Evolutionary conservation across 1,284 basidiomycete species (phyloP).

Genomic region (Bjerkandera adusta): DNA sequence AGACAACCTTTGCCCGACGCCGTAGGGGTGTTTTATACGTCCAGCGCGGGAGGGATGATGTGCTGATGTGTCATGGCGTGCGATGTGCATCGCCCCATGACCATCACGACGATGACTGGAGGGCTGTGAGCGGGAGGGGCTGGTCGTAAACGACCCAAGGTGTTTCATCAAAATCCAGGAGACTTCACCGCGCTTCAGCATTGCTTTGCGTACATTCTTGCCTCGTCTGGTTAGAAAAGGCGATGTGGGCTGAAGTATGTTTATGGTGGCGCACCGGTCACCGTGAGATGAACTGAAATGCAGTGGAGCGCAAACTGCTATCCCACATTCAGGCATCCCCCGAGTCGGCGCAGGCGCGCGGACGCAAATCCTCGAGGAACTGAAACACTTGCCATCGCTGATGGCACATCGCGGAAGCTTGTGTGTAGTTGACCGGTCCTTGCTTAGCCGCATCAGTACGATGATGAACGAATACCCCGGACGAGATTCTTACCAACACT

Average conservation of each 20-base stretch:
- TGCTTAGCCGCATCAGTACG: no score
- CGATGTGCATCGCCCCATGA: slow-evolving; percentile 1
- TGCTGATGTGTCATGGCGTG: not conserved
- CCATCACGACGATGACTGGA: not conserved
- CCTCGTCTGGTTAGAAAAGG: not conserved
- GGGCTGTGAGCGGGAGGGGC: slow-evolving; percentile 2
- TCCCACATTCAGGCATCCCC: no score
- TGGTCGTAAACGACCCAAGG: not conserved
- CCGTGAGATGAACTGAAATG: no score
- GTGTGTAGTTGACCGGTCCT: no score
- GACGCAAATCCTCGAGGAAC: no score
- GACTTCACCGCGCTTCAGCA: not conserved
- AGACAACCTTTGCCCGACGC: not conserved
- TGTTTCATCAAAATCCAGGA: slow-evolving; percentile 6
- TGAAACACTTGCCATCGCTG: no score
- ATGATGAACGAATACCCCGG: no score
- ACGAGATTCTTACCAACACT: no score
- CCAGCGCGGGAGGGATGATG: not conserved
- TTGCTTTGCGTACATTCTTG: not conserved
- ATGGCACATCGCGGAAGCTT: no score
- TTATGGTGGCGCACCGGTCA: no score
- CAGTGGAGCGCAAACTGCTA: no score
- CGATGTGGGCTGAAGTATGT: not conserved
- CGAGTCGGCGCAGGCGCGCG: no score
- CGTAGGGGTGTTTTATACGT: slow-evolving; percentile 5